Conservation (phyloP, 1,284 basidiomycete species). For the Omphalotus olearius region DNA sequence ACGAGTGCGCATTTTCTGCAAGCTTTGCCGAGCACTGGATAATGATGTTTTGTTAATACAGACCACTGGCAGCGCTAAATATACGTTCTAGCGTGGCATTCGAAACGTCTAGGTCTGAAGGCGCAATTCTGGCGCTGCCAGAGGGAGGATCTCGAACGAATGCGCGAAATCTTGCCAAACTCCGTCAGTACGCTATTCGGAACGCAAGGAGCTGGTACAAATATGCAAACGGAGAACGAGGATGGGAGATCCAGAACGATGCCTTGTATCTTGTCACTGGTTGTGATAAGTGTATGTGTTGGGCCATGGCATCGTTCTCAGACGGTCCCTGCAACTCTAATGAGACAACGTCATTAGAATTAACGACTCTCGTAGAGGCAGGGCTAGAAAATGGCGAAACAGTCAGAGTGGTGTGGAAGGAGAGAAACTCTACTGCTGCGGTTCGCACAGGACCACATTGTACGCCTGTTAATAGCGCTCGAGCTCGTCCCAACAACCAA, state of each 20-base stretch:
- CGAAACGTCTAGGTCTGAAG: neutral
- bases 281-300: neutral
- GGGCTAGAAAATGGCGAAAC: neutral
- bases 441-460: neutral
- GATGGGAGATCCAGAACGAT: neutral
- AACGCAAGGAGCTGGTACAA: conserved; percentile 1
- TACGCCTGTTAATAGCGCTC: neutral
- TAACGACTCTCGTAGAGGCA: neutral
- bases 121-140: conserved; percentile 2
- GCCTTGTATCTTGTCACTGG: conserved; percentile 3
- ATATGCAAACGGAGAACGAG: neutral
- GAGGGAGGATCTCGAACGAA: conserved; percentile 2
- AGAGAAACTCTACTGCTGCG: neutral
- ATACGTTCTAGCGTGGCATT: neutral
- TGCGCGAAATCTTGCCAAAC: neutral
- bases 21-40: no score
- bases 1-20: no score
- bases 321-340: neutral
- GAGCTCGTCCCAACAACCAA: neutral
- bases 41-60: no score
- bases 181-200: neutral
- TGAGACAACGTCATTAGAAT: neutral
- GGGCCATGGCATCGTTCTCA: conserved; percentile 2
- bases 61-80: no score
- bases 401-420: neutral